These are phyloP conservation scores for Aspergillus sp. DNA, from an alignment of 2,329 filamentous ascomycete genomes.

Conservation along the genomic window DNA sequence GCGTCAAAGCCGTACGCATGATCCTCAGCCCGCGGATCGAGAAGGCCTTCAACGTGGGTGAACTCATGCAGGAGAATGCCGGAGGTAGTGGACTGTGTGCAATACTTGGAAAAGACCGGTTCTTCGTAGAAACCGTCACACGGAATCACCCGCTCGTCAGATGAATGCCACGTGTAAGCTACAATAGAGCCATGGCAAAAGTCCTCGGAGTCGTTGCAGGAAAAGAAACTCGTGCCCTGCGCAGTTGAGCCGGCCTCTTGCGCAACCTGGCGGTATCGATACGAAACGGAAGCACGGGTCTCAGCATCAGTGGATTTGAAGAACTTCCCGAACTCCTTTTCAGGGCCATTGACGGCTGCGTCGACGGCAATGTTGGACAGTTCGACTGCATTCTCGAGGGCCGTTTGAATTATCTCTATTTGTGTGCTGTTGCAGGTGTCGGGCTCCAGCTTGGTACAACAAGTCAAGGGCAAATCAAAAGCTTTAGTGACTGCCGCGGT, in stretches of 20 bases:
- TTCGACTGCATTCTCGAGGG: conserved; percentile 45
- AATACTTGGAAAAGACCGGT: conserved; percentile 38
- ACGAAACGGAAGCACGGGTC: conserved; percentile 44
- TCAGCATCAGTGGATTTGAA: conserved; percentile 51
- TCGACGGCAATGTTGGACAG: conserved; percentile 42
- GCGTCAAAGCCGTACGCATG: conserved; percentile 51
- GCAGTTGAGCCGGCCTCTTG: conserved; percentile 47
- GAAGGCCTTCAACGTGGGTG: conserved; percentile 51
- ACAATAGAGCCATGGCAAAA: conserved; percentile 48
- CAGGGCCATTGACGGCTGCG: conserved; percentile 44
- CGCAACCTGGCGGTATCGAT: conserved; percentile 46
- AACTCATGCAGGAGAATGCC: conserved; percentile 49
- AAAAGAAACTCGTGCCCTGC: conserved; percentile 44
- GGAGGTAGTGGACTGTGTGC: conserved; percentile 58
- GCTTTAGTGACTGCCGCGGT: conserved; percentile 45
- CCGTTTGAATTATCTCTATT: conserved; percentile 14
- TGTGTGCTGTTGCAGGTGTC: no score
- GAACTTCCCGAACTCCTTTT: conserved; percentile 39
- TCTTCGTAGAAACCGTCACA: conserved; percentile 49
- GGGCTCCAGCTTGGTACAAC: conserved; percentile 36
- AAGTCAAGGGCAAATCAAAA: conserved; percentile 37
- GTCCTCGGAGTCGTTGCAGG: conserved; percentile 51
- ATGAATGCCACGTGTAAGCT: conserved; percentile 52
- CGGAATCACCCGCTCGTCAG: conserved; percentile 50
- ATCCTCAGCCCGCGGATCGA: conserved; percentile 51